Percentiles rank a stretch among this genome's conserved stretches.
Conservation (phyloP, 371 early-diverging fungal species). For the Blastocladiella emersonii region DNA sequence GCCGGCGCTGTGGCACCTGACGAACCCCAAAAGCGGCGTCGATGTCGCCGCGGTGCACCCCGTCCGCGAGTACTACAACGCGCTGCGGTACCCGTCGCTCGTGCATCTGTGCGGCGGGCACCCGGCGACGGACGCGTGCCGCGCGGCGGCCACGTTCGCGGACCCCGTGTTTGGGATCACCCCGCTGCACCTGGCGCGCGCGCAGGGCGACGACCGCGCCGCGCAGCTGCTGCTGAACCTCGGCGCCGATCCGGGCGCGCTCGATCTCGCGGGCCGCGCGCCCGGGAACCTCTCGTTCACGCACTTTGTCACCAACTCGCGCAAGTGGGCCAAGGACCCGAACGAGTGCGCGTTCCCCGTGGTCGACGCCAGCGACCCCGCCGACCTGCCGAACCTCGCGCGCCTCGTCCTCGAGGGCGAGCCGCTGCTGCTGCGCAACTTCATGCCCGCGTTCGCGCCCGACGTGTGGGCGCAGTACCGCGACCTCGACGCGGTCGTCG, state of each 20-base stretch:
- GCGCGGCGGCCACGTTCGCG: not conserved
- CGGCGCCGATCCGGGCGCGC: not conserved
- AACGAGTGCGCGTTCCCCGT: not conserved
- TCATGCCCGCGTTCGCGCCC: not conserved
- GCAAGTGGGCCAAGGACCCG: constrained; percentile 1
- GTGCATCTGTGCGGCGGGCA: not conserved
- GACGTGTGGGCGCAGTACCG: not conserved
- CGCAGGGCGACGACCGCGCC: not conserved
- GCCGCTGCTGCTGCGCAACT: not conserved
- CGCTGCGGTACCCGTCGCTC: not conserved
- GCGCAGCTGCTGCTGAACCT: not conserved
- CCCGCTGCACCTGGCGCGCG: not conserved
- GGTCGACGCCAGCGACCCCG: not conserved
- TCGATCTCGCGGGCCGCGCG: not conserved
- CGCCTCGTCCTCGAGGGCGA: not conserved
- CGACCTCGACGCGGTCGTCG: not conserved
- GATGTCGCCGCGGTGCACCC: not conserved
- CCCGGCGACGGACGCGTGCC: not conserved
- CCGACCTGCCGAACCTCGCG: not conserved
- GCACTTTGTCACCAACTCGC: not conserved
- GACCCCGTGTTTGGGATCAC: not conserved
- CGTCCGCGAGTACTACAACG: not conserved
- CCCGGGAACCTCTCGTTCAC: not conserved
- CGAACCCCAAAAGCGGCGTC: not conserved
- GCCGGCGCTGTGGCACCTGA: not conserved